phyloP scores from a whole-genome alignment of 1,139 yeast species.

The Cylindricascospora bacillispora region DNA sequence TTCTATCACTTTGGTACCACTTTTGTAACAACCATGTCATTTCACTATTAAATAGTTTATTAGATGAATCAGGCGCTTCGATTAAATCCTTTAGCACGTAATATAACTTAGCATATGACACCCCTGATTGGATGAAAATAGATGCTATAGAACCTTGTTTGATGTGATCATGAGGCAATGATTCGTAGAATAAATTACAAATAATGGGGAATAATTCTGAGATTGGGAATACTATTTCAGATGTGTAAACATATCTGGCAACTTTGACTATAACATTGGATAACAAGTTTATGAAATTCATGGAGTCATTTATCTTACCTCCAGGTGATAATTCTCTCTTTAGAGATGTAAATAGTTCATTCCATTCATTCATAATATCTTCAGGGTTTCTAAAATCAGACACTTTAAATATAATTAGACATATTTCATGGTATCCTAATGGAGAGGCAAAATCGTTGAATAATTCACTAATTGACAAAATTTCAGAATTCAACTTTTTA shows the following conservation, averaged over 20 bases:
- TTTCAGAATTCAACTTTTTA: conserved; percentile 45
- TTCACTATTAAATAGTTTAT: conserved; percentile 36
- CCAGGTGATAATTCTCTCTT: conserved; percentile 17
- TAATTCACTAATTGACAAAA: conserved; percentile 62
- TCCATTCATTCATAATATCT: conserved; percentile 63
- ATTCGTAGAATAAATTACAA: conserved; percentile 23
- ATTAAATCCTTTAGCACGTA: conserved; percentile 54
- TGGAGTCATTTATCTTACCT: conserved; percentile 19
- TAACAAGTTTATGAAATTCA: conserved; percentile 26
- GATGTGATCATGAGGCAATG: conserved; percentile 31
- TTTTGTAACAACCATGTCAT: conserved; percentile 48
- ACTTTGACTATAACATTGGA: conserved; percentile 32
- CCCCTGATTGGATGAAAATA: conserved; percentile 65
- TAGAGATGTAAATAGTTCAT: conserved; percentile 38
- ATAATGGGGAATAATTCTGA: conserved; percentile 53
- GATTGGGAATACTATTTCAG: conserved; percentile 73
- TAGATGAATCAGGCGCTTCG: conserved; percentile 46
- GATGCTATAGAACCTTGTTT: conserved; percentile 48
- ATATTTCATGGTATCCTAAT: conserved; percentile 72
- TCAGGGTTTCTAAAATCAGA: conserved; percentile 71
- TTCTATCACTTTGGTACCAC: conserved; percentile 57
- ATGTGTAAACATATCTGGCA: conserved; percentile 38
- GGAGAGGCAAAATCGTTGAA: conserved; percentile 85
- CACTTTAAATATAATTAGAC: conserved; percentile 63
- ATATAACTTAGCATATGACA: conserved; percentile 56